Evolutionary conservation across 208 protist genomes (phyloP).

Genomic region (Acanthamoeba triangularis): DNA sequence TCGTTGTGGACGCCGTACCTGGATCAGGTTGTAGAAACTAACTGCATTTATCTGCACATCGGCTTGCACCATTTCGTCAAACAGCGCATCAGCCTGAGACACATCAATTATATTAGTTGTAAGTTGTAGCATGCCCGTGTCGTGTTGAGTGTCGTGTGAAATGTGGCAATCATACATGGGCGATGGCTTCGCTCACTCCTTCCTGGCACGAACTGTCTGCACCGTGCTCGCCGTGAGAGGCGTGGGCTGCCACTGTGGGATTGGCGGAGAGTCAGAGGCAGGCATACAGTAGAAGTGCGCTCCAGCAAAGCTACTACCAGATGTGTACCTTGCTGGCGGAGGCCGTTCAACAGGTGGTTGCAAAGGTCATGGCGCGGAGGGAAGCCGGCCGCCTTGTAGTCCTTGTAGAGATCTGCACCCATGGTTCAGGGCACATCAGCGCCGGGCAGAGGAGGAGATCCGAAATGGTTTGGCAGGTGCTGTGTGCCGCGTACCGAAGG

Average conservation of each 20-base stretch:
- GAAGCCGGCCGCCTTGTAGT: neutral
- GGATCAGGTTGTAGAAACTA: neutral
- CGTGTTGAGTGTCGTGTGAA: neutral
- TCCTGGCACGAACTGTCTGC: neutral
- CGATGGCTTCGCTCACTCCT: neutral
- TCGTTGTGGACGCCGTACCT: neutral
- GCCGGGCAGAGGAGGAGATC: no score
- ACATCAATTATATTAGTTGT: neutral
- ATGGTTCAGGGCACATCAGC: neutral
- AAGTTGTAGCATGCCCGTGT: neutral
- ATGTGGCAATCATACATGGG: neutral
- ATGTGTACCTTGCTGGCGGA: conserved; percentile 14
- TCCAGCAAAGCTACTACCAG: neutral
- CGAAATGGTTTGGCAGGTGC: no score
- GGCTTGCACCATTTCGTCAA: neutral
- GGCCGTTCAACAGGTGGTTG: neutral
- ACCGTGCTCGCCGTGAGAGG: neutral
- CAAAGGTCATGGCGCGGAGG: neutral
- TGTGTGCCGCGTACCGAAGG: neutral
- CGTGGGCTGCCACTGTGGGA: neutral
- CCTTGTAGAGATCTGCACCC: neutral
- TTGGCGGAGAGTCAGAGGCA: neutral
- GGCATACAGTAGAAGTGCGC: neutral
- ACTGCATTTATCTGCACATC: neutral
- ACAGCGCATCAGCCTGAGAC: neutral